phyloP scores from a whole-genome alignment of 2,329 filamentous ascomycete genomes.

The Elsinoe ampelina region DNA sequence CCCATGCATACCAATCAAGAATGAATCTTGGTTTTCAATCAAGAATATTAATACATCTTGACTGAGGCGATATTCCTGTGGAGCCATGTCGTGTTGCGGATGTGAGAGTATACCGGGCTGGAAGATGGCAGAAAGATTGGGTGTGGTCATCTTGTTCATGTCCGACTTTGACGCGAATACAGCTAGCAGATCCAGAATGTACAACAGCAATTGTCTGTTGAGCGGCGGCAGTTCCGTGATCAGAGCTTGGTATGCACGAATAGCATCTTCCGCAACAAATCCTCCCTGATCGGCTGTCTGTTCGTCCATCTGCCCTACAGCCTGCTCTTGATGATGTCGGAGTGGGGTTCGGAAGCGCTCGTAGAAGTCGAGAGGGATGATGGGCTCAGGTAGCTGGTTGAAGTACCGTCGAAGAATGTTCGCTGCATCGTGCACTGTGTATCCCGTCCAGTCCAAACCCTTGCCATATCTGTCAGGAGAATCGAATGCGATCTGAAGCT shows the following conservation, averaged over 20 bases:
- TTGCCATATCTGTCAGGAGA: slow-evolving; percentile 94
- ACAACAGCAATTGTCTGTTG: slow-evolving; percentile 86
- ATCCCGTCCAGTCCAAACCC: slow-evolving; percentile 91
- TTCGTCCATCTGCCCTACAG: slow-evolving; percentile 56
- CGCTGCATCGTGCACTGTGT: slow-evolving; percentile 95
- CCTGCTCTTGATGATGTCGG: slow-evolving; percentile 57
- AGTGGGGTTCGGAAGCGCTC: slow-evolving; percentile 82
- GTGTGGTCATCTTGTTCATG: slow-evolving; percentile 91
- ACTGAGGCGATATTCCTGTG: slow-evolving; percentile 85
- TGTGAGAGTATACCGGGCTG: slow-evolving; percentile 94
- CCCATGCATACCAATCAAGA: slow-evolving; percentile 95
- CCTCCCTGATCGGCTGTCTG: slow-evolving; percentile 60
- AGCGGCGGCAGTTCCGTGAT: slow-evolving; percentile 89
- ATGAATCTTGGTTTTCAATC: slow-evolving; percentile 97
- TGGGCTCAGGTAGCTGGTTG: slow-evolving; percentile 91
- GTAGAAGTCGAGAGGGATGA: slow-evolving; percentile 89
- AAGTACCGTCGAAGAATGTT: slow-evolving; percentile 93
- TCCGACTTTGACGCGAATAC: slow-evolving; percentile 97
- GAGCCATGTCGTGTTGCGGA: slow-evolving; percentile 88
- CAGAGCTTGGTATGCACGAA: slow-evolving; percentile 72
- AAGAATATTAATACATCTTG: slow-evolving; percentile 96
- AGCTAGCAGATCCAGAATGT: slow-evolving; percentile 88
- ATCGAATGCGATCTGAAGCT: slow-evolving; percentile 83
- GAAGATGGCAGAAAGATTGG: slow-evolving; percentile 92
- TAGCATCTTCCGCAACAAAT: slow-evolving; percentile 66